These are phyloP conservation scores for Candida taoyuanica DNA, from an alignment of 805 yeast species.

Conservation along the genomic window DNA sequence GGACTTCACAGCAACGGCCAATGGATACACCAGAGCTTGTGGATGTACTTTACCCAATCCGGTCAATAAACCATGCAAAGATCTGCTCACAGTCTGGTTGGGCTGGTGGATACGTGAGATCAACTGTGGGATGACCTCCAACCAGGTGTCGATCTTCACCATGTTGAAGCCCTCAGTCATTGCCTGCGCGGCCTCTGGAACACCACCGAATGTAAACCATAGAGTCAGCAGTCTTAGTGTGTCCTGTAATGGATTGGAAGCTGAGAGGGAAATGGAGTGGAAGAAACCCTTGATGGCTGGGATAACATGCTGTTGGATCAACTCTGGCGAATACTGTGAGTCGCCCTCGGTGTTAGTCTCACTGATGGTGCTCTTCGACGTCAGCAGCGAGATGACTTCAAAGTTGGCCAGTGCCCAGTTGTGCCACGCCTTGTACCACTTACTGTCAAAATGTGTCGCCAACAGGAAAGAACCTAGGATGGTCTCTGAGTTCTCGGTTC, in stretches of 20 bases:
- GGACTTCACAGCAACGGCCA: conserved; percentile 93
- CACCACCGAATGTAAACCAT: conserved; percentile 96
- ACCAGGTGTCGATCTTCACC: conserved; percentile 90
- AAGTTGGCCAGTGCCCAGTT: conserved; percentile 98
- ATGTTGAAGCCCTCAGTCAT: conserved; percentile 85
- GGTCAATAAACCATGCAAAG: conserved; percentile 73
- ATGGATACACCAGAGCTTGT: conserved; percentile 91
- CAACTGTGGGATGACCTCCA: conserved; percentile 91
- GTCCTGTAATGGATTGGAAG: conserved; percentile 86
- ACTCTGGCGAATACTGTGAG: conserved; percentile 39
- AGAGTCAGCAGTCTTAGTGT: conserved; percentile 82
- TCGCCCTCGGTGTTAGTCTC: conserved; percentile 25
- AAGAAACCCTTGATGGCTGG: conserved; percentile 97
- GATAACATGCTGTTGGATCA: conserved; percentile 81
- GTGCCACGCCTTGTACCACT: conserved; percentile 99
- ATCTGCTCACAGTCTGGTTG: conserved; percentile 73
- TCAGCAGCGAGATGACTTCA: conserved; percentile 75
- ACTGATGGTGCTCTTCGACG: conserved; percentile 31
- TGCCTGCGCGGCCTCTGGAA: conserved; percentile 85
- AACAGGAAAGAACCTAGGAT: conserved; percentile 86
- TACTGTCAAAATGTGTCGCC: conserved; percentile 90
- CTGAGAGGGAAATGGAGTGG: conserved; percentile 86
- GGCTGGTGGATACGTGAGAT: conserved; percentile 97
- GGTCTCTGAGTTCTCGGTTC: conserved; percentile 69
- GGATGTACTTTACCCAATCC: conserved; percentile 95